Conservation (phyloP, 2,329 filamentous ascomycete species). For the Xenoacremonium recifei region DNA sequence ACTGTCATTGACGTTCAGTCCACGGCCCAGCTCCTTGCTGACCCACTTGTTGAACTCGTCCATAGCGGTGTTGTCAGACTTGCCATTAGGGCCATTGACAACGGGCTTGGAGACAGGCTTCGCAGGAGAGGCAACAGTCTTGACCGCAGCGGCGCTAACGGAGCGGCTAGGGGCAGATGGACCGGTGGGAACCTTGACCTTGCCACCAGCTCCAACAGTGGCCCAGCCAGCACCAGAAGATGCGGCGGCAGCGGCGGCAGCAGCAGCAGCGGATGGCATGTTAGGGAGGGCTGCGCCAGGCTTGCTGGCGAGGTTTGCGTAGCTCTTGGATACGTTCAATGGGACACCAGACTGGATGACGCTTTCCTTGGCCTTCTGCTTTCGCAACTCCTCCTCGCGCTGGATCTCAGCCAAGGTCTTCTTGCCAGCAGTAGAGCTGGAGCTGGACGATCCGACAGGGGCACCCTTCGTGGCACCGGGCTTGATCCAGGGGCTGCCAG, state of each 20-base stretch:
- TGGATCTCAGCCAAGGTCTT: constrained; percentile 96
- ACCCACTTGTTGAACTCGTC: constrained; percentile 97
- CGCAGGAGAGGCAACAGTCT: constrained; percentile 42
- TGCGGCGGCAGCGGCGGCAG: constrained; percentile 38
- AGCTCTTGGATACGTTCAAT: constrained; percentile 71
- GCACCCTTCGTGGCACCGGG: constrained; percentile 48
- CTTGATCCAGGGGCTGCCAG: constrained; percentile 69
- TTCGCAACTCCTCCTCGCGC: constrained; percentile 81
- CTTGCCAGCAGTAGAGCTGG: constrained; percentile 50
- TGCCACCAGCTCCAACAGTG: constrained; percentile 90
- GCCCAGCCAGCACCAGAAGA: constrained; percentile 70
- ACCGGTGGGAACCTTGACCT: constrained; percentile 73
- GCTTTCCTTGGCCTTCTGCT: constrained; percentile 65
- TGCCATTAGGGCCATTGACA: constrained; percentile 38
- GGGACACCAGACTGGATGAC: constrained; percentile 48
- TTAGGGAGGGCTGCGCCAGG: constrained; percentile 40
- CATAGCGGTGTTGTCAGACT: constrained; percentile 56
- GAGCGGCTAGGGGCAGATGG: constrained; percentile 50
- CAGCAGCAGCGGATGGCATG: constrained; percentile 38
- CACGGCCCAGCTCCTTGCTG: constrained; percentile 72
- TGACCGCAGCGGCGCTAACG: constrained; percentile 41
- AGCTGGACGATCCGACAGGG: constrained; percentile 19
- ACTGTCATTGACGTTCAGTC: constrained; percentile 58
- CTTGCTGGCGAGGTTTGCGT: constrained; percentile 92
- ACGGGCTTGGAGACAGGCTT: constrained; percentile 53